phyloP scores from a whole-genome alignment of 768 basidiomycete genomes.

The Rhodotorula toruloides region DNA sequence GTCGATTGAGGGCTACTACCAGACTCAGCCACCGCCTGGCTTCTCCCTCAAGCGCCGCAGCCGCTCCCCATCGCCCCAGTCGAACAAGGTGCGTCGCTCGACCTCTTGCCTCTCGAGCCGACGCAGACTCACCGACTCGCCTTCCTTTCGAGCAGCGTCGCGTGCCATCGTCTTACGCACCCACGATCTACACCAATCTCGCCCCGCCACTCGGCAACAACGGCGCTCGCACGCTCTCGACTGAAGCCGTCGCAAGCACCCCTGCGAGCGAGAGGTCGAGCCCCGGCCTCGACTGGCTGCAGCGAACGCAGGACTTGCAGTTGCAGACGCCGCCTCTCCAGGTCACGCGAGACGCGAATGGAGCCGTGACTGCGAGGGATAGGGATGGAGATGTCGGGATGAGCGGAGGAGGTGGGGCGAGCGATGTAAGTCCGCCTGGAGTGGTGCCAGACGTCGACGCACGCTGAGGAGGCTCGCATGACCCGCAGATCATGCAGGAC shows the following conservation, averaged over 20 bases:
- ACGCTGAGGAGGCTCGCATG: too few relatives aligned
- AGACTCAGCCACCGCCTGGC: background rate
- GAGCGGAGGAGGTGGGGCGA: too few relatives aligned
- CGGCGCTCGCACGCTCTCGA: background rate
- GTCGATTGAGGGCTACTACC: background rate
- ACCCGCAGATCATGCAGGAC: too few relatives aligned
- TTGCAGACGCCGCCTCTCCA: slow-evolving; percentile 1
- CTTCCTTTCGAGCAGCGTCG: background rate
- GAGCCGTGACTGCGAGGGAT: background rate
- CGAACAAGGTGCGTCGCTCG: slow-evolving; percentile 11
- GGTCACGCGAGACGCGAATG: background rate
- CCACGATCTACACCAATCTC: background rate
- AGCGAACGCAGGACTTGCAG: slow-evolving; percentile 15
- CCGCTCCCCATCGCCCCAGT: slow-evolving; percentile 11
- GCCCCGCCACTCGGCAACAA: background rate
- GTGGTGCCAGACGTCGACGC: too few relatives aligned
- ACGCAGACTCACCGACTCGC: background rate
- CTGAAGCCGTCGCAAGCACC: background rate
- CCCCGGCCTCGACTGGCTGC: slow-evolving; percentile 26
- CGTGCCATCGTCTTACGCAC: background rate
- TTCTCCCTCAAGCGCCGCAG: slow-evolving; percentile 13
- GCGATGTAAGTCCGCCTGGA: too few relatives aligned
- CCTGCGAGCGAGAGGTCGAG: slow-evolving; percentile 2
- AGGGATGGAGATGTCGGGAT: background rate
- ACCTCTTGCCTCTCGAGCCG: background rate